Base-by-base conservation (phyloP, 305 asterid species). In the Fraxinus dipetala region DNA sequence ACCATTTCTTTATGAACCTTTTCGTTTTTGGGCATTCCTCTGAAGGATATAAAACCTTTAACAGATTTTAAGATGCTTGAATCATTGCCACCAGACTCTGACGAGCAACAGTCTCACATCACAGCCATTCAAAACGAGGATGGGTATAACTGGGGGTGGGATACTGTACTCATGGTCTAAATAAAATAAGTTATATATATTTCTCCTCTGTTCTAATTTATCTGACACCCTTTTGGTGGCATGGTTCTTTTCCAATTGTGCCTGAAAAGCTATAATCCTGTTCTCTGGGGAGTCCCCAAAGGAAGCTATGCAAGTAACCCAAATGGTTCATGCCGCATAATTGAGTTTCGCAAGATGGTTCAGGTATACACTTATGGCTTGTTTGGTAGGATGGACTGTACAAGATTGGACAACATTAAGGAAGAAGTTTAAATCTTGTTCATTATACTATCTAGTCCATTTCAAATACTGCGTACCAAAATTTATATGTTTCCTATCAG, bases 91-190 rank as follows among this genome's bases (percentile, higher is more conserved):
- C 92, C 96, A 0, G 97, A 96, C 89, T 96, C 98, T 35, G 95
- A 92, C 45, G 90, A 94, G 86, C 99, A 96, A 83, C 99, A 96
- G 83, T 93, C 93, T 84, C 83, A 82, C 79, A 91, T 96, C 87
- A 87, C 95, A 79, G 90, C 95, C 83, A 92, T 92, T 85, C 94
- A 96, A 87, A 81, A 92, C 82, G 89, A 88, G 26, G 96, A 96
- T 91, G 99, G 97, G 73, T 93, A 85, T 87, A 96, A 96, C 78
- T 94, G 99, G 99, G 99, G 99, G 99, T 96, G 84, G 83, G 96
- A 85, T 82, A 59, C 70, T 80, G 80, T 82, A 80, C 81, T 85
- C 83, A 35, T 69, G 48, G 80, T 13, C 65, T 65, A 32, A 79
- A 51, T 76, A 69, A 78, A 35, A 72, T 65, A 24, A 56, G 8